phyloP scores from a whole-genome alignment of 78 protist species.

The Monocercomonoides exilis region DNA sequence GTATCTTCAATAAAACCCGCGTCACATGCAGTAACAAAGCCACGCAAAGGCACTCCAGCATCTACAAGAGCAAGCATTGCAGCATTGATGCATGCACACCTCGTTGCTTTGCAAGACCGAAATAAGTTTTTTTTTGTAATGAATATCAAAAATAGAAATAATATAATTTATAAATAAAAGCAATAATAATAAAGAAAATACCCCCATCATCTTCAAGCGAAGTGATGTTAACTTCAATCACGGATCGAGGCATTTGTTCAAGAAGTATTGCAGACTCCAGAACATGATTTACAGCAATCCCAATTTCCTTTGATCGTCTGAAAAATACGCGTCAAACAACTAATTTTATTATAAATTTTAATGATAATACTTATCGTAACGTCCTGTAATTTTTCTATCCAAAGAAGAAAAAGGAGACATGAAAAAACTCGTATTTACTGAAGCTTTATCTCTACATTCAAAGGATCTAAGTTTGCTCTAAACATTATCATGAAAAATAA shows the following conservation, averaged over 20 bases:
- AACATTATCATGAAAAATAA: no score
- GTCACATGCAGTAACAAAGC: background rate
- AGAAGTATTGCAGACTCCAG: background rate
- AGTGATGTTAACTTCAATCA: background rate
- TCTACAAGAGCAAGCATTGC: background rate
- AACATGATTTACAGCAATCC: background rate
- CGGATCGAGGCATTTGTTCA: background rate
- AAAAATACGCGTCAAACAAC: no score
- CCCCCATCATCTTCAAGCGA: background rate
- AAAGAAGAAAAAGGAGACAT: background rate
- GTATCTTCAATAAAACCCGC: background rate
- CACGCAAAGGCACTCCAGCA: background rate
- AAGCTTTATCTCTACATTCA: background rate
- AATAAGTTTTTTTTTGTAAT: no score
- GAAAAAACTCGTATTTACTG: background rate
- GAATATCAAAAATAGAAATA: no score
- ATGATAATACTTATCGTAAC: background rate
- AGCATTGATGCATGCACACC: background rate
- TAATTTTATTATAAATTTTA: background rate
- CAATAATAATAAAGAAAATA: background rate
- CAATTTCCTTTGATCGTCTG: background rate
- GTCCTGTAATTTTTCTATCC: background rate
- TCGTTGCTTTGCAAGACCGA: no score
- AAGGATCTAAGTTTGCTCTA: no score
- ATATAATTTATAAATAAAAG: no score